These are phyloP conservation scores for Picochlorum sp. DNA, from an alignment of 139 green algal species.

Conservation along the genomic window DNA sequence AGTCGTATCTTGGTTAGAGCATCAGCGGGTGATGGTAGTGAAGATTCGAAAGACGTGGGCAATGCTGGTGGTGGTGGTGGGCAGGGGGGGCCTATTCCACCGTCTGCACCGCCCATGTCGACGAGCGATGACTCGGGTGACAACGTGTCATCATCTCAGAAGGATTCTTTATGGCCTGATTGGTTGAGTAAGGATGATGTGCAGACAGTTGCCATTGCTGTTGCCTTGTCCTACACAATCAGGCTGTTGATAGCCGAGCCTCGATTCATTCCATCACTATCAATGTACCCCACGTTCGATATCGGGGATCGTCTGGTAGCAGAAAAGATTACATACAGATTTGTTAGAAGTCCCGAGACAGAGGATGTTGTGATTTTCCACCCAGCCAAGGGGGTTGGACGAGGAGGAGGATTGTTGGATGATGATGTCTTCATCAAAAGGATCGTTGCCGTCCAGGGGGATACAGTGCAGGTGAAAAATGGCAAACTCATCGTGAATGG, in stretches of 20 bases:
- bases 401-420: conserved; percentile 34
- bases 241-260: conserved; percentile 87
- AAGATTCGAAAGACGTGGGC: no score
- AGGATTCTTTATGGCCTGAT: conserved; percentile 4
- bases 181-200: conserved; percentile 76
- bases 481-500: conserved; percentile 84
- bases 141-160: background rate
- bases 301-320: conserved; percentile 91
- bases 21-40: no score
- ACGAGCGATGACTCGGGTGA: background rate
- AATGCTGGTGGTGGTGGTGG: no score
- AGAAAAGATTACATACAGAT: conserved; percentile 95
- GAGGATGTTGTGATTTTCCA: conserved; percentile 97
- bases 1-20: no score
- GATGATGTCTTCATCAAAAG: conserved; percentile 97
- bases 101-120: background rate
- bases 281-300: conserved; percentile 96
- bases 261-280: conserved; percentile 95
- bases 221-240: conserved; percentile 83
- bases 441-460: conserved; percentile 69
- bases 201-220: conserved; percentile 69
- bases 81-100: background rate
- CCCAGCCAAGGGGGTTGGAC: conserved; percentile 37
- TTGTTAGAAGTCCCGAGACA: conserved; percentile 43
- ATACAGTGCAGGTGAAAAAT: conserved; percentile 60